These are phyloP conservation scores for Trametes punicea DNA, from an alignment of 768 basidiomycete species.

Conservation along the genomic window DNA sequence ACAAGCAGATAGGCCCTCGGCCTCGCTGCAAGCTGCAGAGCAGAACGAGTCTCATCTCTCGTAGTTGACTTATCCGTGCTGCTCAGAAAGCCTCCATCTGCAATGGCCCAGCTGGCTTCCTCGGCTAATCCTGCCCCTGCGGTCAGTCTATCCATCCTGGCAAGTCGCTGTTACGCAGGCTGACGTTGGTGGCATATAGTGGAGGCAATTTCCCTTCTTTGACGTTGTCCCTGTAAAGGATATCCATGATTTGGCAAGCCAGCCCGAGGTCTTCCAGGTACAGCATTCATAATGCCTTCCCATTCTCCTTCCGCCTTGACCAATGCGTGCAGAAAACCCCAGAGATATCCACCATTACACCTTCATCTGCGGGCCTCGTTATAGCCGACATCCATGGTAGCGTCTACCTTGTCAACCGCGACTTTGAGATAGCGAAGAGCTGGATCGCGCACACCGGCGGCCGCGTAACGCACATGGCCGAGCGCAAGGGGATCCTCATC, in stretches of 20 bases:
- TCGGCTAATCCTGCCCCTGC: slow-evolving; percentile 14
- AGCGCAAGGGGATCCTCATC: slow-evolving; percentile 77
- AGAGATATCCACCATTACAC: slow-evolving; percentile 69
- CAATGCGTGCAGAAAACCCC: slow-evolving; percentile 44
- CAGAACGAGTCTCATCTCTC: too few species aligned
- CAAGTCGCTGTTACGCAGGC: background rate
- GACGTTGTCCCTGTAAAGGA: slow-evolving; percentile 75
- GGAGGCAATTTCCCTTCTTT: slow-evolving; percentile 89
- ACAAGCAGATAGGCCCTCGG: too few species aligned
- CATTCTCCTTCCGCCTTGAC: slow-evolving; percentile 6
- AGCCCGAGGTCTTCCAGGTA: slow-evolving; percentile 81
- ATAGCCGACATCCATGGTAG: slow-evolving; percentile 87
- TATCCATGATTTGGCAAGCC: slow-evolving; percentile 65
- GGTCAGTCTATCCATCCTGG: slow-evolving; percentile 4
- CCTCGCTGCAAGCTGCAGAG: too few species aligned
- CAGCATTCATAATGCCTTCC: background rate
- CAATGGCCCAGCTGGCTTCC: slow-evolving; percentile 6
- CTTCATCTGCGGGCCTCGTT: slow-evolving; percentile 63
- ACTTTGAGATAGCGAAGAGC: slow-evolving; percentile 65
- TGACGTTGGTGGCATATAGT: background rate
- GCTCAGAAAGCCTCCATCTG: too few species aligned
- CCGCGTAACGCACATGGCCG: slow-evolving; percentile 83
- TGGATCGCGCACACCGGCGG: slow-evolving; percentile 83
- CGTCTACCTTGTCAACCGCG: slow-evolving; percentile 69
- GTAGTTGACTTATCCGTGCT: too few species aligned